These are phyloP conservation scores for Musa beccarii DNA, from an alignment of 176 grass and related monocot species.

Conservation along the genomic window DNA sequence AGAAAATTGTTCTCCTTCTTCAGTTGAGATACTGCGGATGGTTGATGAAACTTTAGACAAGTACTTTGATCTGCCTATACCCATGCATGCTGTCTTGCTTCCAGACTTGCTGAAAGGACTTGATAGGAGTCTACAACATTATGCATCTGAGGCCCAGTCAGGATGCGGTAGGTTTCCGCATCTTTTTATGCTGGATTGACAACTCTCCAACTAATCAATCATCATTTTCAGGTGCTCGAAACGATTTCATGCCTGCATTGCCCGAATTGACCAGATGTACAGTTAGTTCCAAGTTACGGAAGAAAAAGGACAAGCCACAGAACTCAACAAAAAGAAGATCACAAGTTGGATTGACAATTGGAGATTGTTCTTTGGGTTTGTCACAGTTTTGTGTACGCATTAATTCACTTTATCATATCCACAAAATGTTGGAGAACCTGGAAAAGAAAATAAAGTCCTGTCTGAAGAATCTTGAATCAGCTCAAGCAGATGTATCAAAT, in stretches of 20 bases:
- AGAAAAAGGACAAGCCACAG: slow-evolving; percentile 88
- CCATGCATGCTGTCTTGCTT: slow-evolving; percentile 73
- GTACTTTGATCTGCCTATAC: slow-evolving; percentile 79
- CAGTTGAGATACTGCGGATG: slow-evolving; percentile 71
- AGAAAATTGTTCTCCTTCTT: slow-evolving; percentile 67
- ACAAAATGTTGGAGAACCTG: slow-evolving; percentile 63
- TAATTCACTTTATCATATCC: slow-evolving; percentile 78
- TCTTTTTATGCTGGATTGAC: neutral
- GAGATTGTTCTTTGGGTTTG: slow-evolving; percentile 47
- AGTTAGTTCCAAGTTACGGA: slow-evolving; percentile 68
- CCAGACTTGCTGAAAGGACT: slow-evolving; percentile 70
- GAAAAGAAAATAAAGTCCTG: slow-evolving; percentile 88
- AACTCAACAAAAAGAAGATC: slow-evolving; percentile 49
- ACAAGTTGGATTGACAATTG: slow-evolving; percentile 57
- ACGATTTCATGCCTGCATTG: slow-evolving; percentile 60
- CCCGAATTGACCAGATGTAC: slow-evolving; percentile 74
- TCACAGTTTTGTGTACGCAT: slow-evolving; percentile 78
- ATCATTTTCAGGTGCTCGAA: slow-evolving; percentile 52
- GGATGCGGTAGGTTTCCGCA: slow-evolving; percentile 58
- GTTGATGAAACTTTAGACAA: slow-evolving; percentile 89
- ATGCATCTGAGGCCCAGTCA: slow-evolving; percentile 73
- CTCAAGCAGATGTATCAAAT: slow-evolving; percentile 69
- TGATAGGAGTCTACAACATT: slow-evolving; percentile 80
- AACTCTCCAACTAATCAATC: neutral
- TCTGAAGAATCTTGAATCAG: slow-evolving; percentile 73